Evolutionary conservation across 352 stramenopile genomes (phyloP), one percentile per base, ranked within the genome.

Genomic region (Pilasporangium apinafurcum): DNA sequence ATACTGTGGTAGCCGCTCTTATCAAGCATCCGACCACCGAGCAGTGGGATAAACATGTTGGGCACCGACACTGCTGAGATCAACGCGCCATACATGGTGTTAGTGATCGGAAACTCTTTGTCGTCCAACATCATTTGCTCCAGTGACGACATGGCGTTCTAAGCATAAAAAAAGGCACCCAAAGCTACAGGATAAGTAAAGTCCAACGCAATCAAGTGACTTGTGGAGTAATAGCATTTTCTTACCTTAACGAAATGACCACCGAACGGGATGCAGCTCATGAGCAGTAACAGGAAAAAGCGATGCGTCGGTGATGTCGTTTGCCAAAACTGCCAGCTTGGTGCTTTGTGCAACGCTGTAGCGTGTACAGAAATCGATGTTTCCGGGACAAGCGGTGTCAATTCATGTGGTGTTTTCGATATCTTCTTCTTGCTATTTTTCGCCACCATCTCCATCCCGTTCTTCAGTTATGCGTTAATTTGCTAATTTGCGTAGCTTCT

Each of bases 11-110:
- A 69, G 35, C 82, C 82, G 26, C 68, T 81, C 59, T 87, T 86
- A 61, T 93, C 82, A 31, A 93, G 58, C 17, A 92, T 44, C 3
- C 77, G 78, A 13, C 79, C 82, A 25, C 79, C 82, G 26, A 89
- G 59, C 26, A 93, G 65, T 22, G 82, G 82, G 44, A 93, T 44
- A 35, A 91, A 78, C 79, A 92, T 91, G 54, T 81, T 87, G 31
- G 79, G 79, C 36, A 94, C 73, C 3, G 77, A 87, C 46, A 94
- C 78, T 27, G 75, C 74, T 22, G 79, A 89, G 42, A 90, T 53
- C 35, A 93, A 52, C 28, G 79, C 79, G 30, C 82, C 82, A 48
- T 90, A 93, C 77, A 89, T 89, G 31, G 77, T 92, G 50, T 88
- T 92, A 27, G 79, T 64, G 42, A 94, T 80, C 22, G 77, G 70